Base-by-base conservation (phyloP, 768 basidiomycete species). In the Leccinum aurantiacum region DNA sequence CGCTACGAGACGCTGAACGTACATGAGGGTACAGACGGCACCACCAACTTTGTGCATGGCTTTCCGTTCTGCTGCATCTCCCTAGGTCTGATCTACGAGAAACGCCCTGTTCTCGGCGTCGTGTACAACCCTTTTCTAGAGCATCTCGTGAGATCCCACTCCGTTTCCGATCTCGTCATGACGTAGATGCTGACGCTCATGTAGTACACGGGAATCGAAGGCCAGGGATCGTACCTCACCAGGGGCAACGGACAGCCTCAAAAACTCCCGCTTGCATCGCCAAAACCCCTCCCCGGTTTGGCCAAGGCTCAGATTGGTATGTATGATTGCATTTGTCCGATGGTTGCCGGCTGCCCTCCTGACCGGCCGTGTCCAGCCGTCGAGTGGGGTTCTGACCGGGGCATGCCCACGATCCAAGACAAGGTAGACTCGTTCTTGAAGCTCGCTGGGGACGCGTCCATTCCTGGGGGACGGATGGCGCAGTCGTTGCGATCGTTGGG, bases 81-180 rank as follows among this genome's bases (percentile, higher is more conserved):
- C 17, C 84, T 98, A 54, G 95, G 95, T 7, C 79, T 98, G 67
- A 88, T 95, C 61, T 88, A 91, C 77, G 80, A 88, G 60, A 87
- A 87, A 62, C 80, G 84, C 7, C 93, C 95, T 1, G 82, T 95
- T 7, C 80, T 97, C 17, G 95, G 95, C 1, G 94, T 98, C 44
- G 88, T 98, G 61, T 96, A 87, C 78, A 95, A 95, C 70, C 95
- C 95, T 0, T 95, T 94, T 81, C 81, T 95, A 56, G 84, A 93
- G 63, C 85, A 95, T 55, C 80, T 96, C 56, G 89, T 90, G 58
- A 63, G 66, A 46, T 8, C 29, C 48, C 31, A 15, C 5, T 37
- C 31, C 3, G 13, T 35, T 53, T 19, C 54, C 10, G 47, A 44
- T 27, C n/a, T 37, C 14, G 7, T 29, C 33, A 3, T 44, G n/a